phyloP scores from a whole-genome alignment of 2,329 filamentous ascomycete species.

The Huntiella savannae region DNA sequence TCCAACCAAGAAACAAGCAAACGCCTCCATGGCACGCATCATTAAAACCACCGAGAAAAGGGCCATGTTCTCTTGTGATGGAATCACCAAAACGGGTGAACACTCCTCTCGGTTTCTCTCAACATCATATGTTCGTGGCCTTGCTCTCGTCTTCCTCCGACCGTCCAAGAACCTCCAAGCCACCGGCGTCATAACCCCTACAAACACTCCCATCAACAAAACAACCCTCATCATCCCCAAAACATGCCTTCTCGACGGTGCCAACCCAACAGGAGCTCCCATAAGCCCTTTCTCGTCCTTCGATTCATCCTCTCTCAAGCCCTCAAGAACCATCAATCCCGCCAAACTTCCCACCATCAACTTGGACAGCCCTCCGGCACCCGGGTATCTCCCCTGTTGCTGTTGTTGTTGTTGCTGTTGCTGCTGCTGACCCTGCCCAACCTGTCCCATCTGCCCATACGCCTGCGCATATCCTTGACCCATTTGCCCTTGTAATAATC shows the following conservation, averaged over 20 bases:
- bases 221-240: conserved; percentile 34
- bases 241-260: conserved; percentile 24
- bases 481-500: conserved; percentile 38
- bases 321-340: conserved; percentile 80
- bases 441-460: conserved; percentile 26
- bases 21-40: conserved; percentile 66
- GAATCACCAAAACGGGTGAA: conserved; percentile 40
- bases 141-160: too few relatives aligned
- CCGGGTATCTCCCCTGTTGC: conserved; percentile 34
- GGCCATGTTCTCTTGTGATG: conserved; percentile 33
- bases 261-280: conserved; percentile 41
- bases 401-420: conserved; percentile 20
- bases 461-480: conserved; percentile 31
- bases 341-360: conserved; percentile 86
- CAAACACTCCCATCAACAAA: conserved; percentile 28
- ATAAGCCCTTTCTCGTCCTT: conserved; percentile 47
- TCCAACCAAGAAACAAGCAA: conserved; percentile 59
- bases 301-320: conserved; percentile 47
- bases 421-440: conserved; percentile 38
- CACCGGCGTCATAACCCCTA: conserved; percentile 37
- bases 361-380: conserved; percentile 42
- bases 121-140: too few relatives aligned
- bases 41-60: conserved; percentile 75
- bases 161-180: too few relatives aligned
- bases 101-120: too few relatives aligned